These are phyloP conservation scores for Henningerozyma blattae DNA, from an alignment of 805 yeast genomes.

Conservation along the genomic window DNA sequence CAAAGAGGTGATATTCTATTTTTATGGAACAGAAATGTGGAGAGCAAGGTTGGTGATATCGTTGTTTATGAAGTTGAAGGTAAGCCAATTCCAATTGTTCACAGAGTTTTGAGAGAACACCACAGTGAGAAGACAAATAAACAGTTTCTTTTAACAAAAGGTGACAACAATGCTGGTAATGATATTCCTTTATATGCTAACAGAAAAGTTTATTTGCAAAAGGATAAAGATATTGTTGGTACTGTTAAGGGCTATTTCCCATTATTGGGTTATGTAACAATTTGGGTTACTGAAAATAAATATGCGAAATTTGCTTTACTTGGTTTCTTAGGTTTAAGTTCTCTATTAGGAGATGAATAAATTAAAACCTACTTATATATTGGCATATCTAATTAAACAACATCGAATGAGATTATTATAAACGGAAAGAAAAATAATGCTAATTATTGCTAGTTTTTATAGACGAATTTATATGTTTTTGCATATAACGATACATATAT, in stretches of 20 bases:
- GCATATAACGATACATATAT: neutral
- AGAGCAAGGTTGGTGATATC: slow-evolving; percentile 73
- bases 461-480: neutral
- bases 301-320: slow-evolving; percentile 71
- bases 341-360: slow-evolving; percentile 49
- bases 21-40: slow-evolving; percentile 71
- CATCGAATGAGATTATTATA: no score
- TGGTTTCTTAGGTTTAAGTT: slow-evolving; percentile 60
- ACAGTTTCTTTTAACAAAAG: slow-evolving; percentile 81
- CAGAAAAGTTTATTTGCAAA: slow-evolving; percentile 63
- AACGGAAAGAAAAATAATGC: no score
- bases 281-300: slow-evolving; percentile 77
- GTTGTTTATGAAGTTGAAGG: slow-evolving; percentile 82
- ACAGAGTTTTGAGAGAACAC: slow-evolving; percentile 84
- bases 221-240: slow-evolving; percentile 72
- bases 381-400: no score
- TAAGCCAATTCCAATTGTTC: slow-evolving; percentile 89
- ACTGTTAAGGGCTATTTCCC: slow-evolving; percentile 91
- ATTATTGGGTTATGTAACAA: slow-evolving; percentile 79
- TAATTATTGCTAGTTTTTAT: no score
- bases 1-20: slow-evolving; percentile 93
- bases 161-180: slow-evolving; percentile 90
- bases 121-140: slow-evolving; percentile 25
- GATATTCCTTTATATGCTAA: slow-evolving; percentile 77
- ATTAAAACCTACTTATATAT: neutral